Evolutionary conservation across 176 grass and related monocot species (phyloP).

Genomic region (Oryza meyeriana): DNA sequence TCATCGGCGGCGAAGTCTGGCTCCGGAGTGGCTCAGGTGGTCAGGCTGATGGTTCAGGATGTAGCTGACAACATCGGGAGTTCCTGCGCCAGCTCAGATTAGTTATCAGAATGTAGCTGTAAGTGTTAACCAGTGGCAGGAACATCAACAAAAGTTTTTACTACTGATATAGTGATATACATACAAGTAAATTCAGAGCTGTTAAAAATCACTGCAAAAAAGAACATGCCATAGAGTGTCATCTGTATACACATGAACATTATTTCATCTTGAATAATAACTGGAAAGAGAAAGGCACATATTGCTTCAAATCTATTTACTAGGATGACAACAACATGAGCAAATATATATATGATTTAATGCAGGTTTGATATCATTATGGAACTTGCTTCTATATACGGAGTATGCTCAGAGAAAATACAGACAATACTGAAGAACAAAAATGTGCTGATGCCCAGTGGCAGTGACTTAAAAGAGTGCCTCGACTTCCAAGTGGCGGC

Average conservation of each 20-base stretch:
- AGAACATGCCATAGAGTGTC: not conserved
- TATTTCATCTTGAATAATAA: slow-evolving; percentile 5
- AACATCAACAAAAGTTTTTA: not conserved
- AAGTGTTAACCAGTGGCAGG: not conserved
- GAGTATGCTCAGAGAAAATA: not conserved
- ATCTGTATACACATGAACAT: slow-evolving; percentile 3
- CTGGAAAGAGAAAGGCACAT: not conserved
- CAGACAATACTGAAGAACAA: not conserved
- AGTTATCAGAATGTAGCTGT: not conserved
- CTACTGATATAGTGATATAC: not conserved
- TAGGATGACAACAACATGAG: not conserved
- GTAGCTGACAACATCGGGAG: slow-evolving; percentile 44
- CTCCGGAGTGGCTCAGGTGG: slow-evolving; percentile 31
- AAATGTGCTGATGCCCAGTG: not conserved
- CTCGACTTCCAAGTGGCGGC: not conserved
- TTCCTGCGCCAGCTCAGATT: slow-evolving; percentile 69
- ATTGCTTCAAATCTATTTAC: not conserved
- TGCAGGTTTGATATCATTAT: not conserved
- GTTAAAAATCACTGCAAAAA: not conserved
- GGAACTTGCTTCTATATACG: not conserved
- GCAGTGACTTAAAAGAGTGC: not conserved
- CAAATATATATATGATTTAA: not conserved
- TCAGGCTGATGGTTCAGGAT: slow-evolving; percentile 69
- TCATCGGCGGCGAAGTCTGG: not conserved
- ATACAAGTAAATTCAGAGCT: not conserved